Base-by-base conservation (phyloP, 1,284 basidiomycete genomes). In the Peniophora sp. region DNA sequence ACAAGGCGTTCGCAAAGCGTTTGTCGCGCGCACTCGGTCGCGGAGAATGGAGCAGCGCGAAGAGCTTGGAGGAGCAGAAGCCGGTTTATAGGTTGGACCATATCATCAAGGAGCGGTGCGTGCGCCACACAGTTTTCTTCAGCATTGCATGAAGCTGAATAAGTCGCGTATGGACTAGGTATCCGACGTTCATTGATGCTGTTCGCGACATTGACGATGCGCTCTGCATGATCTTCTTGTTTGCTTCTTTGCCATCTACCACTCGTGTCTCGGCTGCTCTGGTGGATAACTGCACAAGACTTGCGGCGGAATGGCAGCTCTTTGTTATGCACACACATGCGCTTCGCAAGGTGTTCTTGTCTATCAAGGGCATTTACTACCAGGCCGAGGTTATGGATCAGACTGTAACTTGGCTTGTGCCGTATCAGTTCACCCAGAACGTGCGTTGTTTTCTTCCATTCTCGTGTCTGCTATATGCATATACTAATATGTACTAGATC, bases 1-100 rank as follows among this genome's bases (percentile, higher is more conserved):
- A 99, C 76, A 99, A 99, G 69, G 85, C 94, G 0, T 99, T 99
- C 61, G 96, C 97, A 1, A 99, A 98, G 74, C 97, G 97, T 69
- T 81, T 99, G 49, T 87, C 92, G 53, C 81, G 92, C 53, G 96
- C 97, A 16, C 76, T 99, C 47, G 97, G 96, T 22, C 77, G 95
- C 55, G 85, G 89, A 51, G 95, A 99, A 74, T 98, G 94, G 93
- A 89, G 83, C 51, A 85, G 85, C 54, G 97, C 97, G 16, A 97
- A 97, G 72, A 94, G 87, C 59, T 67, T 99, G 50, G 92, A 99
- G 67, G 91, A 95, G 50, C 88, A 88, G 61, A 97, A 91, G 66
- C 93, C 93, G 1, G 78, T 88, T 25, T 92, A 95, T 64, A 75
- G 78, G 47, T 67, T 99, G 59, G 97, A 99, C 70, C 97, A 99